phyloP scores from a whole-genome alignment of 129 eudicot genomes.

The Ambrosia trifida region DNA sequence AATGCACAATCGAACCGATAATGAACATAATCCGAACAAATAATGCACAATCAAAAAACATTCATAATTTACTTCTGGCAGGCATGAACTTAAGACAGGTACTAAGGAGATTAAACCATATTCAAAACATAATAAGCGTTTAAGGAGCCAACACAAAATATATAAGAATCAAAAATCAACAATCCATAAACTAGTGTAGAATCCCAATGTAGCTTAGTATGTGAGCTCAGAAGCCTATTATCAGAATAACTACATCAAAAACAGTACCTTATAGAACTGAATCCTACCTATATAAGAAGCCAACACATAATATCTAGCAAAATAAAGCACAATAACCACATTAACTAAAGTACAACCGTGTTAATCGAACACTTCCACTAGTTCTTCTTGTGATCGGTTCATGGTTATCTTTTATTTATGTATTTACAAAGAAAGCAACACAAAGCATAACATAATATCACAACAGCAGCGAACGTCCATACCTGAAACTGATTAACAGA shows the following conservation, averaged over 20 bases:
- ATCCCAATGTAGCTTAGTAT: constrained; percentile 3
- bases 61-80: too few relatives aligned
- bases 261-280: neutral
- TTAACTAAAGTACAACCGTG: too few relatives aligned
- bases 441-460: constrained; percentile 9
- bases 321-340: too few relatives aligned
- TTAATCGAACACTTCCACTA: neutral
- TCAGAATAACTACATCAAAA: neutral
- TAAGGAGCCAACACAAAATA: constrained; percentile 10
- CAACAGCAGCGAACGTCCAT: neutral
- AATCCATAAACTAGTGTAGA: neutral
- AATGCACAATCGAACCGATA: too few relatives aligned
- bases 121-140: neutral
- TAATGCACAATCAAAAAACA: too few relatives aligned
- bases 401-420: constrained; percentile 3
- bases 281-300: too few relatives aligned
- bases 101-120: neutral
- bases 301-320: too few relatives aligned
- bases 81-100: constrained; percentile 1
- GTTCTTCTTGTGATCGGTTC: neutral
- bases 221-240: neutral
- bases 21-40: too few relatives aligned
- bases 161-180: constrained; percentile 3
- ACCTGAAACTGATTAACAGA: constrained; percentile 95
- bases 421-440: constrained; percentile 13